phyloP scores from a whole-genome alignment of 805 yeast species.

The Yarrowia osloensis region DNA sequence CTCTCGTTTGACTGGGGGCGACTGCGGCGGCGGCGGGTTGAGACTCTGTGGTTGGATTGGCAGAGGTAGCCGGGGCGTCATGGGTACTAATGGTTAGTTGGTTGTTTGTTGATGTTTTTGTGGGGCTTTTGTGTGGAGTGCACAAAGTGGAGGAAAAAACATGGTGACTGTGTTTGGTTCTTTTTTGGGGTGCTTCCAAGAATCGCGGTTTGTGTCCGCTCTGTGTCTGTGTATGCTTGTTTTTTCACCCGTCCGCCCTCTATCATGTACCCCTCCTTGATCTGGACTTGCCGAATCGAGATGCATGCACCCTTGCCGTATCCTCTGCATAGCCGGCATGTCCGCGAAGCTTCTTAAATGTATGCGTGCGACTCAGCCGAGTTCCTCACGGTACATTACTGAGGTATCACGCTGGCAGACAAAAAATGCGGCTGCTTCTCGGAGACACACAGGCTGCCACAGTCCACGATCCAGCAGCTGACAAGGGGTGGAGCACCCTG shows the following conservation, averaged over 20 bases:
- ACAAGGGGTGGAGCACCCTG: background rate
- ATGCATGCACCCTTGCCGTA: constrained; percentile 18
- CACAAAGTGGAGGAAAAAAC: background rate
- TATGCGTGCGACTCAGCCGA: background rate
- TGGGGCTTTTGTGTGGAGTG: background rate
- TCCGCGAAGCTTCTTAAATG: constrained; percentile 17
- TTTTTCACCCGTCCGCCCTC: background rate
- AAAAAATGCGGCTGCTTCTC: background rate
- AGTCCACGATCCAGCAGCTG: background rate
- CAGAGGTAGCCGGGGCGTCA: constrained; percentile 29
- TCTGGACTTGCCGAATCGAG: constrained; percentile 18
- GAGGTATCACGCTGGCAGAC: background rate
- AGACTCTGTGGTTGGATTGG: constrained; percentile 15
- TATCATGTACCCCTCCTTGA: constrained; percentile 10
- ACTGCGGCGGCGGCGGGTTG: constrained; percentile 25
- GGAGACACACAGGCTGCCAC: background rate
- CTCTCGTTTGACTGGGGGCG: constrained; percentile 11
- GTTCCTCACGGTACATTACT: background rate
- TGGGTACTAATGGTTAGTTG: constrained; percentile 17
- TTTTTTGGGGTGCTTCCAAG: background rate
- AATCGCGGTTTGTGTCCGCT: background rate
- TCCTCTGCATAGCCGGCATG: constrained; percentile 22
- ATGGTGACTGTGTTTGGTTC: background rate
- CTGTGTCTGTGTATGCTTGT: background rate
- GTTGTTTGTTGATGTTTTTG: background rate